phyloP scores from a whole-genome alignment of 768 basidiomycete species.

The Paxillus rubicundulus region DNA sequence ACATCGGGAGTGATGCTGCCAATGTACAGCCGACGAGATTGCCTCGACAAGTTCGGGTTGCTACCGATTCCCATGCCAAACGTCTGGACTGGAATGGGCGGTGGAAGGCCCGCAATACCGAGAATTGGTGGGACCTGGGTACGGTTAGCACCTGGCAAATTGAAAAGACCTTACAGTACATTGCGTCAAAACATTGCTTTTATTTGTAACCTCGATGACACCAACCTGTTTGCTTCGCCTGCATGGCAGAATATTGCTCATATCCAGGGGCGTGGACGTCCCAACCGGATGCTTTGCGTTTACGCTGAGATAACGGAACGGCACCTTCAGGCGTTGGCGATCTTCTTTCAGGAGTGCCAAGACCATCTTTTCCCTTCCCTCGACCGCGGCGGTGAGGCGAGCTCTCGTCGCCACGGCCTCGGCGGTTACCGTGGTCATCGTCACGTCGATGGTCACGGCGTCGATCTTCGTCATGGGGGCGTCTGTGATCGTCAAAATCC shows the following conservation, averaged over 20 bases:
- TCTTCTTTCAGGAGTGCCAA: conserved; percentile 72
- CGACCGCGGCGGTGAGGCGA: conserved; percentile 40
- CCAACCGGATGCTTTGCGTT: conserved; percentile 91
- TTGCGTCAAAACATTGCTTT: conserved; percentile 8
- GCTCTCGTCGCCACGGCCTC: conserved; percentile 41
- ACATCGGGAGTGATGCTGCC: conserved; percentile 95
- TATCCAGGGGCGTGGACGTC: conserved; percentile 95
- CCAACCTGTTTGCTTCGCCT: conserved; percentile 97
- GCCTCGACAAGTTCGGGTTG: conserved; percentile 87
- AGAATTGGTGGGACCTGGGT: conserved; percentile 83
- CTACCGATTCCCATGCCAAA: conserved; percentile 86
- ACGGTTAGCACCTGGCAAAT: conserved; percentile 91
- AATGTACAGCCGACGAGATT: conserved; percentile 93
- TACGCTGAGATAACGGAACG: conserved; percentile 78
- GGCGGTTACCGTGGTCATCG: conserved; percentile 33
- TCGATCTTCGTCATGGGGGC: conserved; percentile 49
- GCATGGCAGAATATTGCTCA: conserved; percentile 90
- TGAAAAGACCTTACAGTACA: conserved; percentile 74
- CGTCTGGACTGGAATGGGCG: conserved; percentile 79
- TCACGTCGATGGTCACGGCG: conserved; percentile 48
- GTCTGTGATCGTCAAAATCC: conserved; percentile 47
- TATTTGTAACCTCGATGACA: neutral
- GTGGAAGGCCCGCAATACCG: conserved; percentile 76
- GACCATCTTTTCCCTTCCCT: conserved; percentile 45
- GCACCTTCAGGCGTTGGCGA: conserved; percentile 90